Percentiles rank a stretch among this genome's conserved stretches.
Conservation (phyloP, 257 asterid genomes). For the Solanum corneliomulleri region DNA sequence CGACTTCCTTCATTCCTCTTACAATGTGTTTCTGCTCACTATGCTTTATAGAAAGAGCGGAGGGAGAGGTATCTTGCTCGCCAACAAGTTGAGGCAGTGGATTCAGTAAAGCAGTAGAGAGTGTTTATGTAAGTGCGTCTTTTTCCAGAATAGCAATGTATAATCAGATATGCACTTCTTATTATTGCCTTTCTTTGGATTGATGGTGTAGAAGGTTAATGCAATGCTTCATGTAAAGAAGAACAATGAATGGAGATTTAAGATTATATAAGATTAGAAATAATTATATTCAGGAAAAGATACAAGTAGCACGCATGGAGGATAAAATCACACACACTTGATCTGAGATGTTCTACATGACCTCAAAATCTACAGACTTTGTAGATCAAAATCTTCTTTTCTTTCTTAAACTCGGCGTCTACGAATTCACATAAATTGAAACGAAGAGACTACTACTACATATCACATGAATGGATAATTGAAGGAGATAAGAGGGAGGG, state of each 20-base stretch:
- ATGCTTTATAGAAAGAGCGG: slow-evolving; percentile 3
- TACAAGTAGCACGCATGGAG: not conserved
- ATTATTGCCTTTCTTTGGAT: not conserved
- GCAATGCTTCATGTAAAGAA: not conserved
- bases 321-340: not conserved
- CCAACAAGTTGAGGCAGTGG: slow-evolving; percentile 10
- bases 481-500: not conserved
- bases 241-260: not conserved
- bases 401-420: not conserved
- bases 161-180: not conserved
- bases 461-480: not conserved
- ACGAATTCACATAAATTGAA: not conserved
- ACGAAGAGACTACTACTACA: not conserved
- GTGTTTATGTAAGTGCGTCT: not conserved
- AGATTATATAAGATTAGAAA: not conserved
- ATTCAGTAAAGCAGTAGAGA: not conserved
- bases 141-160: not conserved
- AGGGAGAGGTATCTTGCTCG: slow-evolving; percentile 10
- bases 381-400: not conserved
- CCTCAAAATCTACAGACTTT: not conserved
- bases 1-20: not conserved
- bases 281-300: not conserved
- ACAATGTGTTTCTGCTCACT: not conserved
- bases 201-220: not conserved
- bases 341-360: not conserved